A percentile compares a stretch with the other conserved stretches of the same genome.
Evolutionary conservation across 176 grass and related monocot species (phyloP).

Genomic region (Carex kokanica): DNA sequence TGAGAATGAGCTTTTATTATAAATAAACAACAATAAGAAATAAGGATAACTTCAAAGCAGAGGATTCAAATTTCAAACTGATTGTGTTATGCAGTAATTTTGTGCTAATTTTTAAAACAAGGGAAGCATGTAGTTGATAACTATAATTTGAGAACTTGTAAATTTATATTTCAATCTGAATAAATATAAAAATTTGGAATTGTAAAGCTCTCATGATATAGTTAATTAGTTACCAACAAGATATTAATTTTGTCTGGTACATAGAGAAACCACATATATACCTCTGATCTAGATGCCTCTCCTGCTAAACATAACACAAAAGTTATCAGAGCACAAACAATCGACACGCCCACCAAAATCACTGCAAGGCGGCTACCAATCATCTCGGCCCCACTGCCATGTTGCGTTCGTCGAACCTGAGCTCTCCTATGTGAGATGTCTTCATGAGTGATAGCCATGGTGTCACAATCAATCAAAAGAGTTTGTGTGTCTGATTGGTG

Average conservation of each 20-base stretch:
- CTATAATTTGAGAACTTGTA: not conserved
- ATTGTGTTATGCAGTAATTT: not conserved
- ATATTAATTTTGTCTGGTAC: too few relatives aligned
- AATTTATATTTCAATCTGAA: not conserved
- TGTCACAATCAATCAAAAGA: not conserved
- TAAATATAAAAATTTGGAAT: too few relatives aligned
- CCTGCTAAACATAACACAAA: conserved; percentile 89
- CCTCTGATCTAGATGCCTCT: conserved; percentile 75
- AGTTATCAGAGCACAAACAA: conserved; percentile 61
- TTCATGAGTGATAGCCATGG: conserved; percentile 76
- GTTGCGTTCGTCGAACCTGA: conserved; percentile 31
- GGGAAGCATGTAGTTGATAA: not conserved
- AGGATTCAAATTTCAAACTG: not conserved
- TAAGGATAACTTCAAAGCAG: not conserved
- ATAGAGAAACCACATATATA: not conserved
- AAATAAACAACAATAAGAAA: not conserved
- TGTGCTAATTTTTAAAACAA: not conserved
- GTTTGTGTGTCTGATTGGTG: not conserved
- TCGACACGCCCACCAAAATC: conserved; percentile 62
- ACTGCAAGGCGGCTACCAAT: conserved; percentile 46
- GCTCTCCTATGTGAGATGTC: conserved; percentile 58
- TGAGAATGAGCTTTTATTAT: not conserved
- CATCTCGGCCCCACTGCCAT: conserved; percentile 2
- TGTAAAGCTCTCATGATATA: too few relatives aligned
- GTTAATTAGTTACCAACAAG: too few relatives aligned